These are phyloP conservation scores for Dalechampia spathulata DNA, from an alignment of 441 rosid genomes.

Conservation along the genomic window DNA sequence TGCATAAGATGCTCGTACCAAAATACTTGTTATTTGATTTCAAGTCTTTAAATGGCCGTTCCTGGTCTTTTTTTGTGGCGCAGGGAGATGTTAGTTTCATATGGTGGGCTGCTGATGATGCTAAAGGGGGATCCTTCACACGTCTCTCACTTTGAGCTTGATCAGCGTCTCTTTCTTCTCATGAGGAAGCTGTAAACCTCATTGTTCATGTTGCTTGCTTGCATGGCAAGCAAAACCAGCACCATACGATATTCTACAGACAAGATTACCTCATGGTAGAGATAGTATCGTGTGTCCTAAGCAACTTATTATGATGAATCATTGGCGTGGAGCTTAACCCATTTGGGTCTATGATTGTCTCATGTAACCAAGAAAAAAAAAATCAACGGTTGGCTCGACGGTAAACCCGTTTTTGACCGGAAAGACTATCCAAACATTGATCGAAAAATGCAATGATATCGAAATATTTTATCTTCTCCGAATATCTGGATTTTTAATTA, in stretches of 20 bases:
- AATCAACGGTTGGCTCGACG: background rate
- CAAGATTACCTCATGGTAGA: background rate
- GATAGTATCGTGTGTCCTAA: background rate
- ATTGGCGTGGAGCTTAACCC: background rate
- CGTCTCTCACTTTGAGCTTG: conserved; percentile 65
- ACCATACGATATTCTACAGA: background rate
- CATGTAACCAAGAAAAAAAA: background rate
- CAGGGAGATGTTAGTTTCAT: conserved; percentile 83
- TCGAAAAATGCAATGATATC: too few species aligned
- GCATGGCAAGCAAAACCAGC: background rate
- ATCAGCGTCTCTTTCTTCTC: conserved; percentile 79
- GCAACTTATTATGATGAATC: background rate
- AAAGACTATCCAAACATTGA: too few species aligned
- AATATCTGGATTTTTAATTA: too few species aligned
- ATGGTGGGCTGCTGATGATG: conserved; percentile 81
- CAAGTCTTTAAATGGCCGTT: background rate
- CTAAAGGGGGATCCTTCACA: conserved; percentile 75
- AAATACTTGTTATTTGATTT: background rate
- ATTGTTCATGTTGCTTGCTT: background rate
- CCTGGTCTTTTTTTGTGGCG: conserved; percentile 5
- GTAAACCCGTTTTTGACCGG: too few species aligned
- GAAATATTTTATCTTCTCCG: too few species aligned
- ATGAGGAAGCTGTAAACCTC: conserved; percentile 56
- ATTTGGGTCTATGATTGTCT: background rate
- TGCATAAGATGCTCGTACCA: too few species aligned